A percentile compares a stretch with the other conserved stretches of the same genome.
phyloP scores from a whole-genome alignment of 495 filamentous ascomycete species.

The Neurospora sp. region DNA sequence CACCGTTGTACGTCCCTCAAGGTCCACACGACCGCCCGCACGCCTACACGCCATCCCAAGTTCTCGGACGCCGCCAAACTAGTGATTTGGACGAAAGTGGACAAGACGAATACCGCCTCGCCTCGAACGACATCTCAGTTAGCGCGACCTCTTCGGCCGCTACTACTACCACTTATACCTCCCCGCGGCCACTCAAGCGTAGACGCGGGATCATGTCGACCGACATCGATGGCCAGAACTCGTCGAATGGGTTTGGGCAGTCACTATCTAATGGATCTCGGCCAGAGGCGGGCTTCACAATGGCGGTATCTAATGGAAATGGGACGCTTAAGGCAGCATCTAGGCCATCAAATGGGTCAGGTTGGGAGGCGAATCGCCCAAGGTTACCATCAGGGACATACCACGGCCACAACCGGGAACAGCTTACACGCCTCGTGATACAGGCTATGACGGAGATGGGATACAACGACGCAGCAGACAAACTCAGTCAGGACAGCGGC shows the following conservation, averaged over 20 bases:
- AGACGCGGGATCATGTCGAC: slow-evolving; percentile 22
- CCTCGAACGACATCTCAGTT: not conserved
- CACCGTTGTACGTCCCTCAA: not conserved
- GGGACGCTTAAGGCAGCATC: slow-evolving; percentile 24
- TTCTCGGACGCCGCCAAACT: slow-evolving; percentile 19
- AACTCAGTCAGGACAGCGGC: slow-evolving; percentile 71
- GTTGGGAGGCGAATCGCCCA: slow-evolving; percentile 17
- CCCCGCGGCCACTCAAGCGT: slow-evolving; percentile 12
- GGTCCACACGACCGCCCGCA: slow-evolving; percentile 2
- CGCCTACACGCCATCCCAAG: slow-evolving; percentile 5
- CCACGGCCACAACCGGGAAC: slow-evolving; percentile 82
- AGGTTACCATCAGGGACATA: slow-evolving; percentile 20
- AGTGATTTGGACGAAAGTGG: slow-evolving; percentile 10
- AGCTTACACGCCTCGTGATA: slow-evolving; percentile 86
- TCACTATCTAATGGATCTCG: slow-evolving; percentile 30
- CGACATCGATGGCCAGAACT: slow-evolving; percentile 21
- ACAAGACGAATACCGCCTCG: slow-evolving; percentile 6
- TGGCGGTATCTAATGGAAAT: slow-evolving; percentile 32
- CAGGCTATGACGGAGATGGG: slow-evolving; percentile 84
- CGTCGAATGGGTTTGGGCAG: slow-evolving; percentile 26
- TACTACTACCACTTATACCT: slow-evolving; percentile 3
- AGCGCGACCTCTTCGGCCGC: not conserved
- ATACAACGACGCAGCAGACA: slow-evolving; percentile 64
- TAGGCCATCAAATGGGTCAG: slow-evolving; percentile 29
- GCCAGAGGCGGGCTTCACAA: slow-evolving; percentile 10